These are phyloP conservation scores for Petunia axillaris DNA, from an alignment of 257 asterid species.

Conservation along the genomic window DNA sequence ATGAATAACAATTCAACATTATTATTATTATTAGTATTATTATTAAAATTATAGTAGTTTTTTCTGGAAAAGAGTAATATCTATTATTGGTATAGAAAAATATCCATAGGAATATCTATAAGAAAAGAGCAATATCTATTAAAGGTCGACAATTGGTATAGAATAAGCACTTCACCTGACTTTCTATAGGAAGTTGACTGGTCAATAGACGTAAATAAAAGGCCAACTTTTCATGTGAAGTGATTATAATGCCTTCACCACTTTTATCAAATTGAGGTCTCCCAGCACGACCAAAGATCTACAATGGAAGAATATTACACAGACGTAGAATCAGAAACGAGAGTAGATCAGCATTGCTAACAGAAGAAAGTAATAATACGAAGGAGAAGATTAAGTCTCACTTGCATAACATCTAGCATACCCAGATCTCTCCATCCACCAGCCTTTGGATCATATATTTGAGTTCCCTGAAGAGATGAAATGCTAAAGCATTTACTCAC, in stretches of 20 bases:
- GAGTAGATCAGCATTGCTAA: constrained; percentile 20
- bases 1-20: too few species aligned
- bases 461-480: constrained; percentile 76
- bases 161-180: constrained; percentile 63
- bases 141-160: constrained; percentile 6
- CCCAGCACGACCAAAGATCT: constrained; percentile 99
- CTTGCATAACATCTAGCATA: constrained; percentile 99
- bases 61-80: background rate
- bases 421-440: constrained; percentile 99
- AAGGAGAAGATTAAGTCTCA: constrained; percentile 36
- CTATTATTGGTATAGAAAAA: background rate
- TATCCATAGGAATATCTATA: constrained; percentile 7
- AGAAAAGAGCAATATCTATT: background rate
- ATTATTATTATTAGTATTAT: too few species aligned
- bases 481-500: constrained; percentile 38
- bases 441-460: constrained; percentile 96
- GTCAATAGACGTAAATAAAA: constrained; percentile 91
- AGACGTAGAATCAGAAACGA: constrained; percentile 26
- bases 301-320: constrained; percentile 37
- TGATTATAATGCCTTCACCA: constrained; percentile 98
- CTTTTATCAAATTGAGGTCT: constrained; percentile 99
- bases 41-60: too few species aligned
- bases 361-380: constrained; percentile 7
- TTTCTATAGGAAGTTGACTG: constrained; percentile 97
- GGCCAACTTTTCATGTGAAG: constrained; percentile 83